Evolutionary conservation across 208 protist genomes (phyloP), one percentile per base, ranked within the genome.

Genomic region (Crithidia sp.): DNA sequence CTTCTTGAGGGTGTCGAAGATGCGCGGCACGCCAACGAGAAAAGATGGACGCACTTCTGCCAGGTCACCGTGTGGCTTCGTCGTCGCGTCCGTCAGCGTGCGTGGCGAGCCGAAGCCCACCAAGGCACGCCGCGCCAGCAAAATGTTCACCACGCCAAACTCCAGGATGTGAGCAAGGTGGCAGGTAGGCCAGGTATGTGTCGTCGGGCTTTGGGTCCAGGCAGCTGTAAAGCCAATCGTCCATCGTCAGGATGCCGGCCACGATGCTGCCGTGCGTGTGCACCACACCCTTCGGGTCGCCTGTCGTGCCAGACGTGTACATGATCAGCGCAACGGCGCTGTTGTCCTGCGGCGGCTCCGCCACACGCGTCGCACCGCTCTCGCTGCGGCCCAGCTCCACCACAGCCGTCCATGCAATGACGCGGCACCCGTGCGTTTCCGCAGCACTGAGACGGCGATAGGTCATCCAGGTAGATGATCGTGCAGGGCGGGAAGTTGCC

Each of bases 131-230:
- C 2, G 37, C 6, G 72, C 53, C 10, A 98, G 63, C 37, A 97
- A 73, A 47, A 94, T 67, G 50, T 82, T 90, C 41, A 96, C 67
- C 36, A 92, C 88, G 12, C 74, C 77, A 43, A 96, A 83, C 81
- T 98, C 94, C 13, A 98, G 78, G 71, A 98, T 96, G 79, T 98
- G 95, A 13, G 94, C 95, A 2, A 97, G 66, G 66, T 8, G 95
- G 95, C 5, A 98, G 81, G 69, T 98, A 98, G 6, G 91, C 81
- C 52, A 92, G 84, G 74, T 97, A 95, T 16, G 56, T 66, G 39
- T 97, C 91, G 17, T 75, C 58, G 5, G 44, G 39, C 19, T 55
- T 57, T 12, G 16, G 68, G 0, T 65, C 56, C 0, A 77, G 49
- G 0, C 63, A 60, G 52, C 55, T 72, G 58, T 70, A 54, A 16